phyloP scores from a whole-genome alignment of 495 filamentous ascomycete genomes.

The Annulohypoxylon stygium region DNA sequence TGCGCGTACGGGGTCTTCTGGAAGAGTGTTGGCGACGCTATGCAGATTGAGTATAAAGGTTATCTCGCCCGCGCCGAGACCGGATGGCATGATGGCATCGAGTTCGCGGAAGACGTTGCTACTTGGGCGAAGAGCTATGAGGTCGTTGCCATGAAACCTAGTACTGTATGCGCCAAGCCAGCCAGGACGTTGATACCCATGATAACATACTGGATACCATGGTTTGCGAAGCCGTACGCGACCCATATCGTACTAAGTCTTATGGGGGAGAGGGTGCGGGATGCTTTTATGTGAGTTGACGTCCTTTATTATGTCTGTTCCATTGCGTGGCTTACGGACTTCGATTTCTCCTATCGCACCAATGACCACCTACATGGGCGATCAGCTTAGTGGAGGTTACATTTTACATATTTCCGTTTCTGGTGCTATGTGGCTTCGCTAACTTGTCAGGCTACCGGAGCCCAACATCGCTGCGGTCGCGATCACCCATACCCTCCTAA shows the following conservation, averaged over 20 bases:
- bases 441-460: constrained; percentile 47
- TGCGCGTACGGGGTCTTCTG: constrained; percentile 75
- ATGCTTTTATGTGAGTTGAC: constrained; percentile 71
- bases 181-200: constrained; percentile 65
- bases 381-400: no score
- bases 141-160: constrained; percentile 62
- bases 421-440: neutral
- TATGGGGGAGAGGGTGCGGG: constrained; percentile 73
- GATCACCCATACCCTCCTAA: constrained; percentile 53
- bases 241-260: constrained; percentile 67
- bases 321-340: neutral
- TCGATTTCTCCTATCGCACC: neutral
- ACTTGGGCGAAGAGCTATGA: constrained; percentile 73
- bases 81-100: constrained; percentile 71
- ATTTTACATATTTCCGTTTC: constrained; percentile 3
- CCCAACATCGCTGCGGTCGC: constrained; percentile 42
- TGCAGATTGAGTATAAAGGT: constrained; percentile 67
- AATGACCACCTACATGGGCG: no score
- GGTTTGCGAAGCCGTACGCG: constrained; percentile 60
- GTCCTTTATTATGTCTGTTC: neutral
- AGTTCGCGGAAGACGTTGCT: constrained; percentile 73
- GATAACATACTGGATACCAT: constrained; percentile 70
- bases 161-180: constrained; percentile 57
- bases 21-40: constrained; percentile 73
- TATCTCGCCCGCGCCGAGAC: constrained; percentile 43